A percentile compares a stretch with the other conserved stretches of the same genome.
These are phyloP conservation scores for Graphium sp. DNA, from an alignment of 2,329 filamentous ascomycete genomes.

Conservation along the genomic window DNA sequence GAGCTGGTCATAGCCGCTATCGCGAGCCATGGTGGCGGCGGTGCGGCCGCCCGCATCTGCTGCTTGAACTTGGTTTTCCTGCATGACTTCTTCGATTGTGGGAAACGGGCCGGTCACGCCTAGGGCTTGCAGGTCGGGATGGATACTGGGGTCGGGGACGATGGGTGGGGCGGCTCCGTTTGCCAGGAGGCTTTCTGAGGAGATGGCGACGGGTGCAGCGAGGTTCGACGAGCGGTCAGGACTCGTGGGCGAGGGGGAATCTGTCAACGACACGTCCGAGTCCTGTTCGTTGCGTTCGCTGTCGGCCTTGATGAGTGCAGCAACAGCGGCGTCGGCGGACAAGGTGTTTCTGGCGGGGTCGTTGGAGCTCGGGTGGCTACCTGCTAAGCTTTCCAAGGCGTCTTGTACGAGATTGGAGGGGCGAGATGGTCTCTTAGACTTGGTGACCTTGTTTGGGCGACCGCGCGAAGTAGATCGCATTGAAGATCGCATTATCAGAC, in stretches of 20 bases:
- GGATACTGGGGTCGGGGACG: conserved; percentile 9
- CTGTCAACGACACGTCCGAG: too few relatives aligned
- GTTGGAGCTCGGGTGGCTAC: conserved; percentile 4
- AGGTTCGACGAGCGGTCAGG: too few relatives aligned
- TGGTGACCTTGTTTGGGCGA: conserved; percentile 25
- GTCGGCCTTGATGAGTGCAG: conserved; percentile 6
- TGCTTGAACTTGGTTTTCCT: too few relatives aligned
- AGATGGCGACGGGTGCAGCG: too few relatives aligned
- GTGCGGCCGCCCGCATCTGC: conserved; percentile 12
- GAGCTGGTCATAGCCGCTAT: conserved; percentile 27
- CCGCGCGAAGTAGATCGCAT: conserved; percentile 12
- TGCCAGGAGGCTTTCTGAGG: conserved; percentile 13
- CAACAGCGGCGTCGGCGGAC: too few relatives aligned
- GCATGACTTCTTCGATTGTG: conserved; percentile 8
- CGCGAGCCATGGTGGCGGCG: conserved; percentile 27
- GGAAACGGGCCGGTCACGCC: conserved; percentile 4
- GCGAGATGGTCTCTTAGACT: conserved; percentile 13
- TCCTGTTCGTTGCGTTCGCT: conserved; percentile 8
- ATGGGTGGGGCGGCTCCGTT: conserved; percentile 10
- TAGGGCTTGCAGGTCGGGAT: conserved; percentile 11
- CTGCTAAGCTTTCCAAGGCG: conserved; percentile 14
- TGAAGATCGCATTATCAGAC: conserved; percentile 4
- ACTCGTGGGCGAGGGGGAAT: conserved; percentile 11
- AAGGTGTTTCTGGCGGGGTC: too few relatives aligned
- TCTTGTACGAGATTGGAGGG: conserved; percentile 13